These are phyloP conservation scores for Suillus paluster DNA, from an alignment of 768 basidiomycete species.

Conservation along the genomic window DNA sequence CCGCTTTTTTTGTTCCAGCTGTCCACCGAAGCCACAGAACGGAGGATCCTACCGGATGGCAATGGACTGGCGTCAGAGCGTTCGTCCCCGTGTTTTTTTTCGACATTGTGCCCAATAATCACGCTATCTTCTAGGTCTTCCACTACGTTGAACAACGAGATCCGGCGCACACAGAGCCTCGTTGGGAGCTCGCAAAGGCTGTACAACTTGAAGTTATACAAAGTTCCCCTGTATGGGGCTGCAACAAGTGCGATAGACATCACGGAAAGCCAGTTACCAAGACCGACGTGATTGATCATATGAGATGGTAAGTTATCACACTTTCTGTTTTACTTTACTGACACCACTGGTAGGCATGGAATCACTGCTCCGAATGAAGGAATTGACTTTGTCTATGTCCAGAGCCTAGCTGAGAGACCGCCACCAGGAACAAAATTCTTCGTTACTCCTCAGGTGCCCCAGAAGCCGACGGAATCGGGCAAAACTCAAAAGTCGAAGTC, in stretches of 20 bases:
- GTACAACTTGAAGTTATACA: not conserved
- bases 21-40: not conserved
- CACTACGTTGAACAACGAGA: not conserved
- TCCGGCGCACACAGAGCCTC: not conserved
- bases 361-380: not conserved
- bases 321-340: not conserved
- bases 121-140: not conserved
- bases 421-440: conserved; percentile 1
- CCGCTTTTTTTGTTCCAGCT: not conserved
- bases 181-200: conserved; percentile 5
- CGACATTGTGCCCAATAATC: not conserved
- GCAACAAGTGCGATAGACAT: not conserved
- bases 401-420: not conserved
- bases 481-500: not conserved
- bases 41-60: conserved; percentile 1
- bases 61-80: conserved; percentile 3
- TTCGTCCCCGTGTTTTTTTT: not conserved
- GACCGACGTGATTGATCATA: not conserved
- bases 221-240: conserved; percentile 5
- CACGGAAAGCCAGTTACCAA: not conserved
- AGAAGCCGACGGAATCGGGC: not conserved
- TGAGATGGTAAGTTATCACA: not conserved
- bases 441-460: not conserved
- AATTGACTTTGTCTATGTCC: not conserved
- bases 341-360: not conserved